Evolutionary conservation across 768 basidiomycete genomes (phyloP).

Genomic region (Lentinula sp.): DNA sequence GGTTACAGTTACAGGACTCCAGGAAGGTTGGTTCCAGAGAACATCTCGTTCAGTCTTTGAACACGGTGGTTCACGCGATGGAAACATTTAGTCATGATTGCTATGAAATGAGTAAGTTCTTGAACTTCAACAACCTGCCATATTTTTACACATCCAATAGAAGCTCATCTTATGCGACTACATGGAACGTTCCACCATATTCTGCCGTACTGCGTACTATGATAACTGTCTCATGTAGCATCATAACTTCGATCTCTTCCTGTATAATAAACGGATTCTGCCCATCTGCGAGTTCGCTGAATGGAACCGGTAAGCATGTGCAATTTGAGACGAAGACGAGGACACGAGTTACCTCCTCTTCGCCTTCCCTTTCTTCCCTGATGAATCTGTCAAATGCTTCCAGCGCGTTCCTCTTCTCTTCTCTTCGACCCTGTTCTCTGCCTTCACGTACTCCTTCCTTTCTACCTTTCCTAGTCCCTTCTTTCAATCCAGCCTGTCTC

Average conservation of each 20-base stretch:
- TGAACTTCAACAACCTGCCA: too few relatives aligned
- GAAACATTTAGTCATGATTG: background rate
- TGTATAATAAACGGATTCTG: conserved; percentile 13
- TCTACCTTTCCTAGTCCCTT: conserved; percentile 36
- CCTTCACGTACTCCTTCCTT: conserved; percentile 31
- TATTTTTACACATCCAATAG: background rate
- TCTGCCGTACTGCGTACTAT: background rate
- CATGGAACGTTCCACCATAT: background rate
- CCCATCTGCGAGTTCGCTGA: conserved; percentile 28
- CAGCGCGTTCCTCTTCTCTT: conserved; percentile 47
- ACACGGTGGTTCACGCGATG: conserved; percentile 1
- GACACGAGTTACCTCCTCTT: conserved; percentile 16
- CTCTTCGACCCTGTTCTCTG: conserved; percentile 29
- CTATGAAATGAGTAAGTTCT: background rate
- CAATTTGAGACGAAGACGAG: background rate
- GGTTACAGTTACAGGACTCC: background rate
- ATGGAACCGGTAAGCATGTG: conserved; percentile 10
- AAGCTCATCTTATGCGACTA: background rate
- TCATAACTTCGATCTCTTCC: background rate
- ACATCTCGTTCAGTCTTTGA: background rate
- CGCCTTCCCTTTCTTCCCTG: conserved; percentile 32
- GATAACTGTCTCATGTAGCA: background rate
- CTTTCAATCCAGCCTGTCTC: conserved; percentile 28
- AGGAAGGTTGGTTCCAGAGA: background rate
- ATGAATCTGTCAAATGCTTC: conserved; percentile 56